Evolutionary conservation across 2,329 filamentous ascomycete species (phyloP).

Genomic region (Elsinoe australis): DNA sequence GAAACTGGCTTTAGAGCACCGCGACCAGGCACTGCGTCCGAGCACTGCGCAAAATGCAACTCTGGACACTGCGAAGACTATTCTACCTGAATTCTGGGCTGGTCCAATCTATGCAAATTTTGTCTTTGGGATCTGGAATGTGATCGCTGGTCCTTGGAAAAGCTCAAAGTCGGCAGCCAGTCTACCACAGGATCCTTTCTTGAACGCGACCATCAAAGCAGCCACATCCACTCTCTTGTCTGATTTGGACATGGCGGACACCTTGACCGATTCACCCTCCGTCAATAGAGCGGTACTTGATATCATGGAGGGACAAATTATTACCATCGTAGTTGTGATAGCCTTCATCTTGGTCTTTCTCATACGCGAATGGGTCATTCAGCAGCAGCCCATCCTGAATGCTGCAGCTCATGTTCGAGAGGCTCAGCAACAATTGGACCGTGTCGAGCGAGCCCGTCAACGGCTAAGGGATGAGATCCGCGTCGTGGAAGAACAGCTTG

Average conservation of each 20-base stretch:
- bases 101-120: constrained; percentile 6
- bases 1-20: constrained; percentile 18
- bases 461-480: constrained; percentile 17
- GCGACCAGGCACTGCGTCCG: not conserved
- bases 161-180: not conserved
- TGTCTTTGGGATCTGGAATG: constrained; percentile 7
- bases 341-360: constrained; percentile 96
- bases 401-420: constrained; percentile 46
- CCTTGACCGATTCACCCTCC: constrained; percentile 57
- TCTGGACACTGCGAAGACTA: not conserved
- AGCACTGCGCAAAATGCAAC: not conserved
- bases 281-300: constrained; percentile 75
- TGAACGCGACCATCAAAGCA: constrained; percentile 3
- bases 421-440: constrained; percentile 25
- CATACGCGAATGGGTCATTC: constrained; percentile 94
- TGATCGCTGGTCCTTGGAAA: constrained; percentile 7
- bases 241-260: constrained; percentile 48
- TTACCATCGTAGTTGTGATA: constrained; percentile 83
- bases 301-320: constrained; percentile 84
- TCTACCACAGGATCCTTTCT: not conserved
- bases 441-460: constrained; percentile 17
- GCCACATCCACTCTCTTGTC: constrained; percentile 37
- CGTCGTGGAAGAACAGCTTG: constrained; percentile 16
- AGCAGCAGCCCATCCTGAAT: constrained; percentile 90
- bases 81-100: not conserved